phyloP scores from a whole-genome alignment of 2,329 filamentous ascomycete species.

The Fusarium denticulatum region DNA sequence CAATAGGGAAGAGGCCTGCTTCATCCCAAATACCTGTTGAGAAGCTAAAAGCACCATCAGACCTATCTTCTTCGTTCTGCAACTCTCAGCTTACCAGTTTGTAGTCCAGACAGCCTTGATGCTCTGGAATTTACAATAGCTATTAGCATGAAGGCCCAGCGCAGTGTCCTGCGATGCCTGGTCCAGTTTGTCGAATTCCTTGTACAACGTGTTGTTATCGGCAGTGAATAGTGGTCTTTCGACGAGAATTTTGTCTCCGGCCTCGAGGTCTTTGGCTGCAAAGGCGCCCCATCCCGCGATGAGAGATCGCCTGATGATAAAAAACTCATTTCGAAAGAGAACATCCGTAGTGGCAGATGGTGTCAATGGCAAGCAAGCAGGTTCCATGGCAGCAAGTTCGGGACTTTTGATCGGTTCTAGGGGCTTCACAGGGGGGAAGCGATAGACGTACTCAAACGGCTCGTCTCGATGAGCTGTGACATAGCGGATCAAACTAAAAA shows the following conservation, averaged over 20 bases:
- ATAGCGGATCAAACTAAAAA: constrained; percentile 24
- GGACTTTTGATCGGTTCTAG: constrained; percentile 5
- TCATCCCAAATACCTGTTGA: constrained; percentile 40
- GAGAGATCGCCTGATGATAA: constrained; percentile 53
- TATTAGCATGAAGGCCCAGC: constrained; percentile 51
- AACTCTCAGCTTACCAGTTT: constrained; percentile 55
- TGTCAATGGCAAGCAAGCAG: constrained; percentile 2
- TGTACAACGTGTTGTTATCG: constrained; percentile 41
- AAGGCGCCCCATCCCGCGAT: constrained; percentile 60
- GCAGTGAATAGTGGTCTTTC: constrained; percentile 57
- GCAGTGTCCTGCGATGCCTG: constrained; percentile 46
- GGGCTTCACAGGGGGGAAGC: constrained; percentile 13
- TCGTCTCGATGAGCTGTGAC: constrained; percentile 19
- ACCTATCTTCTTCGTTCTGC: not conserved
- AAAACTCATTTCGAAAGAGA: constrained; percentile 52
- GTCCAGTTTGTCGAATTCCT: constrained; percentile 50
- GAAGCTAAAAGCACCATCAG: constrained; percentile 31
- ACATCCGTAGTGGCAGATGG: not conserved
- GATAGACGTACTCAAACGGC: constrained; percentile 6
- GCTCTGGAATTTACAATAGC: constrained; percentile 41
- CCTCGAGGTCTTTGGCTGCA: constrained; percentile 51
- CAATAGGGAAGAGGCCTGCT: constrained; percentile 59
- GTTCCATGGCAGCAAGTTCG: not conserved
- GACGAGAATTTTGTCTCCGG: constrained; percentile 54
- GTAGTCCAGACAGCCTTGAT: constrained; percentile 55